These are phyloP conservation scores for Thielaviopsis punctulata DNA, from an alignment of 2,329 filamentous ascomycete species.

Conservation along the genomic window DNA sequence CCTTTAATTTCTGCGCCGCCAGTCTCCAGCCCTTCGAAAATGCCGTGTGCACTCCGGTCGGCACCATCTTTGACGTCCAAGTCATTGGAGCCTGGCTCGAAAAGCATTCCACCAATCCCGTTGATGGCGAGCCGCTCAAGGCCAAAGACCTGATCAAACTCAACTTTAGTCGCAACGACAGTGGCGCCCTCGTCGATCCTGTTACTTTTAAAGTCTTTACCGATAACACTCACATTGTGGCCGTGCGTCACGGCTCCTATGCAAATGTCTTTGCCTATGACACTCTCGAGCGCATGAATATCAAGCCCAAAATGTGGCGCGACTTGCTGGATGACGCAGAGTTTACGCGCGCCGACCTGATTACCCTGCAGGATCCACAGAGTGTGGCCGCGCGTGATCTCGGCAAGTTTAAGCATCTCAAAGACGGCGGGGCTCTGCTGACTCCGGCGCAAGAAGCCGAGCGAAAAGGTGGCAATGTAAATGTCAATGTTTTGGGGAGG, in stretches of 20 bases:
- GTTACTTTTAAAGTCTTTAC: conserved; percentile 97
- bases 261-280: conserved; percentile 96
- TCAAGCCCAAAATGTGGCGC: conserved; percentile 91
- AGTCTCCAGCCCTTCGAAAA: conserved; percentile 90
- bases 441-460: conserved; percentile 56
- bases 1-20: conserved; percentile 95
- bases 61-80: conserved; percentile 87
- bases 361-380: conserved; percentile 90
- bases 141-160: conserved; percentile 76
- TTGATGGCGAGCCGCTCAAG: conserved; percentile 63
- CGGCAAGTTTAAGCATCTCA: conserved; percentile 73
- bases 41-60: conserved; percentile 75
- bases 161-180: conserved; percentile 77
- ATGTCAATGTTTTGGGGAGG: conserved; percentile 62
- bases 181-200: conserved; percentile 62
- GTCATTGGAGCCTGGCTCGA: conserved; percentile 90
- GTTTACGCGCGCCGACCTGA: conserved; percentile 80
- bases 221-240: conserved; percentile 93
- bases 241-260: conserved; percentile 59
- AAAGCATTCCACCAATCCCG: conserved; percentile 82
- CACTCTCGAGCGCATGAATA: conserved; percentile 84
- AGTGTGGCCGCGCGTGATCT: conserved; percentile 70
- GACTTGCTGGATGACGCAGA: conserved; percentile 77
- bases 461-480: conserved; percentile 51
- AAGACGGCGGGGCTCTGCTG: conserved; percentile 57